Conservation (phyloP, 305 asterid species). For the Solanum aculeatissimum region DNA sequence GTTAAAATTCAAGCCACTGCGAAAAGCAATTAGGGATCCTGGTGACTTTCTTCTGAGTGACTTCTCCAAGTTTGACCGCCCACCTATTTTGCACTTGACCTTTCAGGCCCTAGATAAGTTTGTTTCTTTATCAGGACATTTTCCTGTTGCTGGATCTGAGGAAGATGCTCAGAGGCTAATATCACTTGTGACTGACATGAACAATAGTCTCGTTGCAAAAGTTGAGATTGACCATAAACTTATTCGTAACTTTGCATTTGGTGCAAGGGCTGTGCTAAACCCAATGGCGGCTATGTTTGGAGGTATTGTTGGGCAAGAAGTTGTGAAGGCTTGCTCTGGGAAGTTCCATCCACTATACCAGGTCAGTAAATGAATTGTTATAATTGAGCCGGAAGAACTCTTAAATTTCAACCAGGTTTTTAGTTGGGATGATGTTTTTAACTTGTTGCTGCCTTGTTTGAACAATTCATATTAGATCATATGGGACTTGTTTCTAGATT, state of each 20-base stretch:
- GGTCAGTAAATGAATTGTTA: conserved; percentile 13
- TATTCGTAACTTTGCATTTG: conserved; percentile 21
- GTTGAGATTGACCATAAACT: conserved; percentile 19
- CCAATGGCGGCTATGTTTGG: conserved; percentile 46
- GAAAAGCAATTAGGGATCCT: conserved; percentile 24
- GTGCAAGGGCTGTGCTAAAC: conserved; percentile 32
- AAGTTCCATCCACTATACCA: conserved; percentile 35
- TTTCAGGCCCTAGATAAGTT: conserved; percentile 31
- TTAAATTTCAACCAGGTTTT: neutral
- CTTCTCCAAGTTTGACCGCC: conserved; percentile 33
- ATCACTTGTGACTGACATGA: conserved; percentile 13
- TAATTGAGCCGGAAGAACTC: neutral
- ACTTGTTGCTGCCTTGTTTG: neutral
- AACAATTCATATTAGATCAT: neutral
- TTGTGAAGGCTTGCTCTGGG: conserved; percentile 38
- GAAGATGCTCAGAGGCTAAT: conserved; percentile 28
- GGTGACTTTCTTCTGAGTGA: conserved; percentile 33
- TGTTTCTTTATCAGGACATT: conserved; percentile 16
- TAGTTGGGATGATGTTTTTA: neutral
- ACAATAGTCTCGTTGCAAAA: conserved; percentile 16
- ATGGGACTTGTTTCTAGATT: neutral
- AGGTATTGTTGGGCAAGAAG: conserved; percentile 36
- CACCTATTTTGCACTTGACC: conserved; percentile 29
- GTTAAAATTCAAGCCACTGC: conserved; percentile 21
- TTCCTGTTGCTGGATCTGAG: conserved; percentile 28